These are phyloP conservation scores for Ceratobasidium sp. DNA, from an alignment of 1,284 basidiomycete species.

Conservation along the genomic window DNA sequence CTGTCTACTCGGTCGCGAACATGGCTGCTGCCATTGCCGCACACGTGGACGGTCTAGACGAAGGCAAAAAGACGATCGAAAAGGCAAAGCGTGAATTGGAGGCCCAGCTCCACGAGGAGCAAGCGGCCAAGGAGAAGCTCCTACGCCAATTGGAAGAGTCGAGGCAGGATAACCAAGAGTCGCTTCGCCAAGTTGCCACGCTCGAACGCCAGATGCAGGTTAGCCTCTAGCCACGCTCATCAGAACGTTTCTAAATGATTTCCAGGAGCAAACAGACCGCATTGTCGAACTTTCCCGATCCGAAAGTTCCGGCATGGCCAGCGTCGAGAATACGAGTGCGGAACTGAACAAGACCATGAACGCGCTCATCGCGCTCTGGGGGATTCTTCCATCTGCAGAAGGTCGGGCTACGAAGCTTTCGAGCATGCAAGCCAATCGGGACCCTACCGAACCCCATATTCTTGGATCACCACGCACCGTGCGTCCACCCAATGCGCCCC, in stretches of 20 bases:
- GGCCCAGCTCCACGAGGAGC: slow-evolving; percentile 49
- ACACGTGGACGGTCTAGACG: slow-evolving; percentile 62
- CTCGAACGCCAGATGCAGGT: slow-evolving; percentile 58
- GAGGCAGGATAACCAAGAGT: slow-evolving; percentile 50
- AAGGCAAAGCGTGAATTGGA: slow-evolving; percentile 39
- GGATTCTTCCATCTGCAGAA: slow-evolving; percentile 77
- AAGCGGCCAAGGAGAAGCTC: slow-evolving; percentile 58
- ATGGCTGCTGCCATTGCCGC: slow-evolving; percentile 56
- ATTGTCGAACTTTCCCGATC: slow-evolving; percentile 43
- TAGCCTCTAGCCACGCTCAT: slow-evolving; percentile 23
- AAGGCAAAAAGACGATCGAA: slow-evolving; percentile 45
- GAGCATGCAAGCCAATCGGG: slow-evolving; percentile 58
- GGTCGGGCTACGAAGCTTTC: slow-evolving; percentile 71
- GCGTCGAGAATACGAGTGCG: slow-evolving; percentile 47
- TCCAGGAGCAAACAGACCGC: slow-evolving; percentile 48
- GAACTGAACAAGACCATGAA: slow-evolving; percentile 67
- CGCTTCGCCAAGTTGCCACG: slow-evolving; percentile 45
- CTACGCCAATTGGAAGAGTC: slow-evolving; percentile 63
- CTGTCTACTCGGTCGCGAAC: slow-evolving; percentile 55
- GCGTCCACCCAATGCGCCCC: slow-evolving; percentile 46
- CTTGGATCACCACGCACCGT: slow-evolving; percentile 46
- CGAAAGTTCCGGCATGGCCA: slow-evolving; percentile 18
- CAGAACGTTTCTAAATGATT: slow-evolving; percentile 18
- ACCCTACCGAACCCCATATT: slow-evolving; percentile 49
- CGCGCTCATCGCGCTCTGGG: slow-evolving; percentile 77